These are phyloP conservation scores for Rhytidhysteron rufulum DNA, from an alignment of 2,329 filamentous ascomycete genomes.

Conservation along the genomic window DNA sequence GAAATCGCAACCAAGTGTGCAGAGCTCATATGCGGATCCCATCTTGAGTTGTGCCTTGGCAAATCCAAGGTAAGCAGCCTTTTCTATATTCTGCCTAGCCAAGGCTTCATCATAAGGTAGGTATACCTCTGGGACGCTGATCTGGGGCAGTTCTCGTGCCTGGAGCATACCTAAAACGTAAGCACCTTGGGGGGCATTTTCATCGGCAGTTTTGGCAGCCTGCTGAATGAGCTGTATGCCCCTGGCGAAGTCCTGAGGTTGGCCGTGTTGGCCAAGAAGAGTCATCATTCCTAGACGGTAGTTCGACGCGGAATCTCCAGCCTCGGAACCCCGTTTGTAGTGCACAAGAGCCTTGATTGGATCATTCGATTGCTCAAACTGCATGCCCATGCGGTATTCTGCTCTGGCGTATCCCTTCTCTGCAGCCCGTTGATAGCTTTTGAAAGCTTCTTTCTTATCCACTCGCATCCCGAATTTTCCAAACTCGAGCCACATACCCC, in stretches of 20 bases:
- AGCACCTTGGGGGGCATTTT: slow-evolving; percentile 93
- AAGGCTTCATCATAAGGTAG: slow-evolving; percentile 68
- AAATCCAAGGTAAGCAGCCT: slow-evolving; percentile 92
- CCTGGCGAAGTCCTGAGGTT: slow-evolving; percentile 71
- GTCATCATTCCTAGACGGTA: slow-evolving; percentile 96
- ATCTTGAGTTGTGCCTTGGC: slow-evolving; percentile 96
- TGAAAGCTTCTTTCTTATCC: slow-evolving; percentile 92
- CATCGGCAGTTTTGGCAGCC: slow-evolving; percentile 83
- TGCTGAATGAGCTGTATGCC: slow-evolving; percentile 79
- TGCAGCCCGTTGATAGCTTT: slow-evolving; percentile 79
- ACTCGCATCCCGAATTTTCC: slow-evolving; percentile 87
- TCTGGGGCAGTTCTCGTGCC: slow-evolving; percentile 85
- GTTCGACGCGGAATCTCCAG: slow-evolving; percentile 82
- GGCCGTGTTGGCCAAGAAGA: slow-evolving; percentile 86
- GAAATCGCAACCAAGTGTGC: slow-evolving; percentile 90
- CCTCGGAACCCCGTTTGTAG: slow-evolving; percentile 75
- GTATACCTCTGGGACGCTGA: slow-evolving; percentile 69
- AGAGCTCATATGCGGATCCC: slow-evolving; percentile 92
- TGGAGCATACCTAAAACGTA: slow-evolving; percentile 96
- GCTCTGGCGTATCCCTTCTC: slow-evolving; percentile 82
- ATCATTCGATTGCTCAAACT: slow-evolving; percentile 93
- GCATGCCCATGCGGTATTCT: slow-evolving; percentile 97
- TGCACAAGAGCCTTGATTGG: slow-evolving; percentile 86
- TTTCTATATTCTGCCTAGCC: slow-evolving; percentile 87
- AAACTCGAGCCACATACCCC: slow-evolving; percentile 96